Evolutionary conservation across 306 rosid genomes (phyloP).

Genomic region (Crotalaria pallida): DNA sequence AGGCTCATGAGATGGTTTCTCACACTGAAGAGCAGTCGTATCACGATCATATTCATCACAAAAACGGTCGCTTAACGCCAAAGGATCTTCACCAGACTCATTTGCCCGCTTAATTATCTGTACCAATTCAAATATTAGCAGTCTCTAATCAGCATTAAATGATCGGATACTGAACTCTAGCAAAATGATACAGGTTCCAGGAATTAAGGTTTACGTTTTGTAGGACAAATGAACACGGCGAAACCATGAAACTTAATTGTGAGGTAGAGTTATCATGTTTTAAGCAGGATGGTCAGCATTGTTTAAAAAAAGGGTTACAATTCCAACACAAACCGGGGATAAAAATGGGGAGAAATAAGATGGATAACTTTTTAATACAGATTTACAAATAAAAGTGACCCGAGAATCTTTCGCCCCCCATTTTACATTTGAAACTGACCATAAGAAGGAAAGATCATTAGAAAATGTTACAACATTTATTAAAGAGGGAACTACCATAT

Average conservation of each 20-base stretch:
- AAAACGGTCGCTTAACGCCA: constrained; percentile 61
- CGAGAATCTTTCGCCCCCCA: neutral
- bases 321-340: neutral
- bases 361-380: neutral
- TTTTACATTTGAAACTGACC: neutral
- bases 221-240: constrained; percentile 8
- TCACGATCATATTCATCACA: constrained; percentile 79
- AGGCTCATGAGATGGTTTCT: constrained; percentile 73
- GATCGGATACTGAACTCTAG: neutral
- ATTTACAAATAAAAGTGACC: neutral
- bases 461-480: neutral
- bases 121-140: constrained; percentile 32
- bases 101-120: constrained; percentile 88
- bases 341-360: neutral
- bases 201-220: neutral
- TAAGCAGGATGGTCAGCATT: neutral
- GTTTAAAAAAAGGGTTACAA: neutral
- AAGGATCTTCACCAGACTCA: constrained; percentile 77
- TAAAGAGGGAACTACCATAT: neutral
- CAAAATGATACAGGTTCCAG: neutral
- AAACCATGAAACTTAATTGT: neutral
- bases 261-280: neutral
- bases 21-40: constrained; percentile 79
- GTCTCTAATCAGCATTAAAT: constrained; percentile 21
- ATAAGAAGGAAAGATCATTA: neutral